These are phyloP conservation scores for Suillus sp. DNA, from an alignment of 768 basidiomycete genomes.

Conservation along the genomic window DNA sequence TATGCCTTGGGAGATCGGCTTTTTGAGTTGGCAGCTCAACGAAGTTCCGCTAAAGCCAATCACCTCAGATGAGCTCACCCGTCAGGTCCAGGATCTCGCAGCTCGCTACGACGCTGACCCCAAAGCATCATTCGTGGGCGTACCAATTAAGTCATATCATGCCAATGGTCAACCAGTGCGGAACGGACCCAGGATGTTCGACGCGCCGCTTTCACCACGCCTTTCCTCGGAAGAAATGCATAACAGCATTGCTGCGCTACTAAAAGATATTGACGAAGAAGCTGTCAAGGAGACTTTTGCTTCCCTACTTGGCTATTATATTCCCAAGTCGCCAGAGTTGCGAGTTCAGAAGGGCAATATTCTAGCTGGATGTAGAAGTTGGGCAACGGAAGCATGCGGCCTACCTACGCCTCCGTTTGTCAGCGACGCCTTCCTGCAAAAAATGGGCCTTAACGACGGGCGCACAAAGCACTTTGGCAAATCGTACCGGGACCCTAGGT, in stretches of 20 bases:
- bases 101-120: conserved; percentile 49
- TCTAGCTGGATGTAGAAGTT: conserved; percentile 59
- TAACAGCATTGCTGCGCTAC: conserved; percentile 33
- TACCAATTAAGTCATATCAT: neutral
- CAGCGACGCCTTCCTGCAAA: conserved; percentile 46
- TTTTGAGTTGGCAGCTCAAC: conserved; percentile 59
- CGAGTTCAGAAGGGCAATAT: conserved; percentile 45
- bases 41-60: conserved; percentile 71
- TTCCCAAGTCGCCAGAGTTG: conserved; percentile 51
- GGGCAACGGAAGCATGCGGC: conserved; percentile 60
- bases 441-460: conserved; percentile 39
- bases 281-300: conserved; percentile 63
- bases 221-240: conserved; percentile 30
- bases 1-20: conserved; percentile 77
- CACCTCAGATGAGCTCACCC: conserved; percentile 46
- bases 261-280: conserved; percentile 44
- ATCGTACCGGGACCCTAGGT: neutral
- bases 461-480: conserved; percentile 27
- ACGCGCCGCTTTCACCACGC: conserved; percentile 17
- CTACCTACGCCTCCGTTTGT: conserved; percentile 54
- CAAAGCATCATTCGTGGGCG: conserved; percentile 32
- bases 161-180: conserved; percentile 7
- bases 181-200: conserved; percentile 16
- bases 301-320: conserved; percentile 74
- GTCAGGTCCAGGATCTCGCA: conserved; percentile 50